Conservation (phyloP, 306 rosid species). For the Astragalus glycyphyllos region DNA sequence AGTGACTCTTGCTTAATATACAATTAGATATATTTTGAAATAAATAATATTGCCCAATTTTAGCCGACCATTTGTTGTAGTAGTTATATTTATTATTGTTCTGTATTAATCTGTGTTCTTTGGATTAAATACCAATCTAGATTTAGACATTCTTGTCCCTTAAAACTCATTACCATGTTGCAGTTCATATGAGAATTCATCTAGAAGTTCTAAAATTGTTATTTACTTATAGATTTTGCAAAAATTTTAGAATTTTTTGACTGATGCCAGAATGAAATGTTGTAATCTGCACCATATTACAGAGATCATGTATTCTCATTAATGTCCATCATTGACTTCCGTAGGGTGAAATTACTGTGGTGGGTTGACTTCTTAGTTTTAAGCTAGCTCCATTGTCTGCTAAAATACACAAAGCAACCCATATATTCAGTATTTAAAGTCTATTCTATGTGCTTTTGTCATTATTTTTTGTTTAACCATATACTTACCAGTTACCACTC, state of each 20-base stretch:
- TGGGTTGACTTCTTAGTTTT: background rate
- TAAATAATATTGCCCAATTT: constrained; percentile 7
- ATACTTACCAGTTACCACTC: background rate
- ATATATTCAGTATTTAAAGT: background rate
- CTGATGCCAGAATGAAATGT: constrained; percentile 1
- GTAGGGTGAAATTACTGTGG: background rate
- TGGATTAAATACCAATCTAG: constrained; percentile 23
- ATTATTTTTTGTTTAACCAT: background rate
- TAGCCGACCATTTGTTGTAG: background rate
- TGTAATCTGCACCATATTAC: constrained; percentile 1
- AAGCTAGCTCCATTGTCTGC: background rate
- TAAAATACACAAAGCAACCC: background rate
- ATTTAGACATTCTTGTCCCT: constrained; percentile 3
- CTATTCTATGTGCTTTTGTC: background rate
- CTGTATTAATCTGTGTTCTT: background rate
- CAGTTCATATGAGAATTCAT: constrained; percentile 2
- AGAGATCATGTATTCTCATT: background rate
- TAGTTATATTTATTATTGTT: background rate
- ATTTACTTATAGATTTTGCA: constrained; percentile 9
- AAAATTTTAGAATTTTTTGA: background rate
- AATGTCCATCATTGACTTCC: constrained; percentile 1
- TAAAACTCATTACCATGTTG: background rate
- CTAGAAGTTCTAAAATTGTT: background rate
- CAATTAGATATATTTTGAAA: constrained; percentile 4
- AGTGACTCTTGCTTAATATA: constrained; percentile 19